Percentiles rank a stretch among this genome's conserved stretches.
Conservation (phyloP, 495 filamentous ascomycete species). For the Penicillium simplicissimum region DNA sequence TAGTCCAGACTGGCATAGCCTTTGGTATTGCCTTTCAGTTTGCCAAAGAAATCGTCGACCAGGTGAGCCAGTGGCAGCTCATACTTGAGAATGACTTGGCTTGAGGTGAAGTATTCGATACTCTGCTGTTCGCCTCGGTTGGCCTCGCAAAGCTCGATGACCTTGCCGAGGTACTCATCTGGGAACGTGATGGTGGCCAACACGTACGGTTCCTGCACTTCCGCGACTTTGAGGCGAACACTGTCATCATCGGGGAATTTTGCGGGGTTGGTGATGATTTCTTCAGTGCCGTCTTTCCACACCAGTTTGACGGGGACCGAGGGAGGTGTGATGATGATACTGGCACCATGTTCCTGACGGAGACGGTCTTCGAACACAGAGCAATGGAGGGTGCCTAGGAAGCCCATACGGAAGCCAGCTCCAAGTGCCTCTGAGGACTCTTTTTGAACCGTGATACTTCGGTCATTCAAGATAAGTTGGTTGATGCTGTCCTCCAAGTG, state of each 20-base stretch:
- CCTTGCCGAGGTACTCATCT: constrained; percentile 88
- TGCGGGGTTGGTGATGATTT: constrained; percentile 79
- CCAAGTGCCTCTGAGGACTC: constrained; percentile 91
- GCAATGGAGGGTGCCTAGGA: constrained; percentile 94
- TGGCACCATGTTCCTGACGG: constrained; percentile 89
- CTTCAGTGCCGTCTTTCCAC: constrained; percentile 70
- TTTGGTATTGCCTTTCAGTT: constrained; percentile 85
- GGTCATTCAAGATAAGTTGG: constrained; percentile 90
- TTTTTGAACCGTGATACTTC: constrained; percentile 90
- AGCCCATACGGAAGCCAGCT: constrained; percentile 90
- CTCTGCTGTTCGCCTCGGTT: constrained; percentile 85
- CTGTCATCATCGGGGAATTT: constrained; percentile 78
- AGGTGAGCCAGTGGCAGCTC: constrained; percentile 82
- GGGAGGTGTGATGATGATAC: constrained; percentile 95
- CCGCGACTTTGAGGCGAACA: constrained; percentile 56
- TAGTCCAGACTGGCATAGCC: constrained; percentile 88
- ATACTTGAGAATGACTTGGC: constrained; percentile 94
- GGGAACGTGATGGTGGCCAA: constrained; percentile 84
- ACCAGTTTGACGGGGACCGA: constrained; percentile 87
- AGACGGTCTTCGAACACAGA: constrained; percentile 98
- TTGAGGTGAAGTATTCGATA: constrained; percentile 88
- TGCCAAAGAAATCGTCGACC: constrained; percentile 97
- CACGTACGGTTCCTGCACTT: constrained; percentile 84
- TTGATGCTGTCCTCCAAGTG: constrained; percentile 93
- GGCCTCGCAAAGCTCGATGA: constrained; percentile 91